phyloP scores from a whole-genome alignment of 1,284 basidiomycete genomes.

The Cutaneotrichosporon sp. region DNA sequence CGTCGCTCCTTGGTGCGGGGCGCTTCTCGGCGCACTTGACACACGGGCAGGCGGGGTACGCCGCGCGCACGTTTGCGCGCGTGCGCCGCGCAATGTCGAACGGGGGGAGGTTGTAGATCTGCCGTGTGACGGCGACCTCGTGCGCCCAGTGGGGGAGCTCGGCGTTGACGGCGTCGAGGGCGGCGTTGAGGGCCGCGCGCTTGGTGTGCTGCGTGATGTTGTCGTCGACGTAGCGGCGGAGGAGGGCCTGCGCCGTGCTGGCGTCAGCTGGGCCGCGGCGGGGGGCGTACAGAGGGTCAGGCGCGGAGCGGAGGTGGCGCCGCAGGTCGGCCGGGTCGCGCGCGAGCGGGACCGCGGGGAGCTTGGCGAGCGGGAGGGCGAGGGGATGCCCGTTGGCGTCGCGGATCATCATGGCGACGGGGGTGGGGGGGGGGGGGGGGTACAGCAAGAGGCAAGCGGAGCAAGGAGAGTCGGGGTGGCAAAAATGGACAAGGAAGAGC shows the following conservation, averaged over 20 bases:
- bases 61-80: neutral
- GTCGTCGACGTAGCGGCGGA: neutral
- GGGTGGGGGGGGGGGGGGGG: no score
- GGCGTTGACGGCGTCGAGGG: neutral
- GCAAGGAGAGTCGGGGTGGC: no score
- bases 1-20: no score
- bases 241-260: neutral
- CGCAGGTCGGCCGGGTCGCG: neutral
- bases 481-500: no score
- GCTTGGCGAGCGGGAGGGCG: neutral
- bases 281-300: neutral
- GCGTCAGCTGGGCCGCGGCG: neutral
- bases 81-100: neutral
- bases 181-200: neutral
- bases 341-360: neutral
- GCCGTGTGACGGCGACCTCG: neutral
- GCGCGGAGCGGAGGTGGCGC: neutral
- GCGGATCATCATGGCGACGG: neutral
- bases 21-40: neutral
- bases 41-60: neutral
- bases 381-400: neutral
- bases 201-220: neutral
- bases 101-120: conserved; percentile 1
- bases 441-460: neutral
- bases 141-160: neutral